phyloP scores from a whole-genome alignment of 2,329 filamentous ascomycete genomes.

The Fusarium armeniacum region DNA sequence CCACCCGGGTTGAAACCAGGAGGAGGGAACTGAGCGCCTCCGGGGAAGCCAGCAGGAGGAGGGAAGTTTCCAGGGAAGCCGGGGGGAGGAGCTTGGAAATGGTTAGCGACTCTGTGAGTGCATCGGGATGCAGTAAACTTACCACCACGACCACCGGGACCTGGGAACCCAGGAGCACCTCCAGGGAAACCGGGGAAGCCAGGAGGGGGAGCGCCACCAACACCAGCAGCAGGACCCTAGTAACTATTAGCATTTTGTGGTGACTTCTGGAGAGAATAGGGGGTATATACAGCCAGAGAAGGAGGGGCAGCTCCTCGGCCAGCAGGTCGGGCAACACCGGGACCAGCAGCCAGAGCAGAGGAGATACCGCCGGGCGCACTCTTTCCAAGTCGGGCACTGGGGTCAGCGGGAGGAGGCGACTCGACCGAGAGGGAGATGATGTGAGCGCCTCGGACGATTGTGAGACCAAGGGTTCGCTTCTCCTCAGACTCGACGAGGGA shows the following conservation, averaged over 20 bases:
- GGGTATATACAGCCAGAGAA: constrained; percentile 77
- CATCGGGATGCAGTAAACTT: constrained; percentile 52
- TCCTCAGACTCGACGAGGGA: constrained; percentile 89
- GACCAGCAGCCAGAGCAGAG: constrained; percentile 82
- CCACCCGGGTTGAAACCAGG: constrained; percentile 66
- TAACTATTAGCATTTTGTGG: constrained; percentile 38
- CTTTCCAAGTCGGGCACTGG: constrained; percentile 88
- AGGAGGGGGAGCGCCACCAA: constrained; percentile 78
- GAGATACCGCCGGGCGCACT: constrained; percentile 76
- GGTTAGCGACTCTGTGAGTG: constrained; percentile 52
- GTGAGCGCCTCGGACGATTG: constrained; percentile 93
- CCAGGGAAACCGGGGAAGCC: constrained; percentile 68
- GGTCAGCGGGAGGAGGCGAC: constrained; percentile 93
- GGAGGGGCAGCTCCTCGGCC: constrained; percentile 82
- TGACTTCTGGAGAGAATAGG: background rate
- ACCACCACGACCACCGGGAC: constrained; percentile 67
- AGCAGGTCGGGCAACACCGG: constrained; percentile 91
- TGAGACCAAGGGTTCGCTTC: constrained; percentile 95
- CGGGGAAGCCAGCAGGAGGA: constrained; percentile 63
- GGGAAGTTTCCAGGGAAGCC: constrained; percentile 58
- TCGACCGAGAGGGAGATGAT: constrained; percentile 97
- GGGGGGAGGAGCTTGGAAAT: constrained; percentile 58
- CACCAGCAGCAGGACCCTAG: constrained; percentile 85
- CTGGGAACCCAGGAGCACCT: constrained; percentile 63
- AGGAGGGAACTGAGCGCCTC: constrained; percentile 61